phyloP scores from a whole-genome alignment of 208 protist species.

The Leishmania mexicana region DNA sequence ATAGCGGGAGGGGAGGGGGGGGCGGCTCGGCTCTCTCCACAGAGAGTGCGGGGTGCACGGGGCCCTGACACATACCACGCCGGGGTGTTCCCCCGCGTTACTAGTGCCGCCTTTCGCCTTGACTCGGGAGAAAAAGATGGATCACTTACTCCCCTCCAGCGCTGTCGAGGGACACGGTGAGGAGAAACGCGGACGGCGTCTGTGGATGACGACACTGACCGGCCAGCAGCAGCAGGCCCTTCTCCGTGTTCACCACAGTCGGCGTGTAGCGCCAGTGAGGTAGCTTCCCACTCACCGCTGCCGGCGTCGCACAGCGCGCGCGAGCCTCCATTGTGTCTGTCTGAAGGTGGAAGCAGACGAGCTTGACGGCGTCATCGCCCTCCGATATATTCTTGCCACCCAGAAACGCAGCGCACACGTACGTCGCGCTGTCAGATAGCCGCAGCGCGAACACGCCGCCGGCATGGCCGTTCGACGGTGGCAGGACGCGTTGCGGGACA shows the following conservation, averaged over 20 bases:
- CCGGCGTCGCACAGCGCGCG: slow-evolving; percentile 7
- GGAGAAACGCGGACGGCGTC: slow-evolving; percentile 26
- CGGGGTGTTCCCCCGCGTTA: background rate
- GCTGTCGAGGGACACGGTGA: slow-evolving; percentile 18
- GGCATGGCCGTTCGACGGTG: slow-evolving; percentile 46
- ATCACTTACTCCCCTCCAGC: background rate
- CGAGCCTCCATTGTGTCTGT: slow-evolving; percentile 2
- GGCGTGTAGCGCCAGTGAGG: slow-evolving; percentile 81
- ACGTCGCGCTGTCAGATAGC: background rate
- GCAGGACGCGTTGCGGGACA: slow-evolving; percentile 13
- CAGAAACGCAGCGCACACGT: slow-evolving; percentile 45
- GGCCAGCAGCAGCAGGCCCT: slow-evolving; percentile 57
- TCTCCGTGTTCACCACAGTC: slow-evolving; percentile 29
- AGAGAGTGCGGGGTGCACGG: background rate
- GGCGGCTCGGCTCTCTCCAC: background rate
- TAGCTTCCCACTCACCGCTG: background rate
- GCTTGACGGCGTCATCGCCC: slow-evolving; percentile 65
- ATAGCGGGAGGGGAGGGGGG: no score
- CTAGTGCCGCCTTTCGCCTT: background rate
- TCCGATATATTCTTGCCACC: slow-evolving; percentile 65
- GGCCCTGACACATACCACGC: background rate
- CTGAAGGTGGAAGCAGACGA: slow-evolving; percentile 14
- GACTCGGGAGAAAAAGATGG: background rate
- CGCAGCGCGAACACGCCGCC: slow-evolving; percentile 28
- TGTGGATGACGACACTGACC: slow-evolving; percentile 78